Base-by-base conservation (phyloP, 345 rosid genomes). In the Gossypium turneri region DNA sequence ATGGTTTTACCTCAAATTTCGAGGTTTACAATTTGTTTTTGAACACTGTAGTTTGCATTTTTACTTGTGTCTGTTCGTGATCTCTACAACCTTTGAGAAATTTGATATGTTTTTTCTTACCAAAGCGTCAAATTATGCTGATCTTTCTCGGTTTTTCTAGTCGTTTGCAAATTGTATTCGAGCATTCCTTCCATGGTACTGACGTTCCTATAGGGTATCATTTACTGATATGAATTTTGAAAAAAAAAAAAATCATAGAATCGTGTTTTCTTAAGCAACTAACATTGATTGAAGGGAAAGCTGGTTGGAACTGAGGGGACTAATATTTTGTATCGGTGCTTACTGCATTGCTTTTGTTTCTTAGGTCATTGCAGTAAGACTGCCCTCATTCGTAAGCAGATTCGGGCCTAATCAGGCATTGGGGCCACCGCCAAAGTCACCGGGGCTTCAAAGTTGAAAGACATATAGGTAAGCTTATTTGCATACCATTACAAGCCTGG, bases 371-470 rank as follows among this genome's bases (percentile, higher is more conserved):
- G 43, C 75, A 45, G 9, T 75, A 9, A 13, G 13, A 34, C 11
- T 68, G 19, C 71, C 74, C 48, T 55, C 61, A 24, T 10, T 19
- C 2, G 2, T 13, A 63, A 75, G 76, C 70, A 16, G 58, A 63
- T 77, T 66, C 17, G 27, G 45, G 67, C 9, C 56, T 44, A 34
- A 41, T 59, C 73, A 55, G 9, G 9, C 27, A 55, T 9, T 63
- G 78, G 82, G 80, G 78, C 76, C 80, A 76, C 74, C 73, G 59
- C 59, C 79, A 25, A 73, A 48, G 43, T 13, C 29, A 53, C 74
- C 57, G n/a, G 67, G 64, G 61, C 74, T 78, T 75, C 77, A 78
- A 61, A 73, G 19, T 63, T 41, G 24, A 9, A 27, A 50, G 3
- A 16, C 22, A 64, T 48, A 16, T 3, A 17, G 19, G 15, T 19